A percentile compares a stretch with the other conserved stretches of the same genome.
These are phyloP conservation scores for Clavulina sp. DNA, from an alignment of 768 basidiomycete species.

Conservation along the genomic window DNA sequence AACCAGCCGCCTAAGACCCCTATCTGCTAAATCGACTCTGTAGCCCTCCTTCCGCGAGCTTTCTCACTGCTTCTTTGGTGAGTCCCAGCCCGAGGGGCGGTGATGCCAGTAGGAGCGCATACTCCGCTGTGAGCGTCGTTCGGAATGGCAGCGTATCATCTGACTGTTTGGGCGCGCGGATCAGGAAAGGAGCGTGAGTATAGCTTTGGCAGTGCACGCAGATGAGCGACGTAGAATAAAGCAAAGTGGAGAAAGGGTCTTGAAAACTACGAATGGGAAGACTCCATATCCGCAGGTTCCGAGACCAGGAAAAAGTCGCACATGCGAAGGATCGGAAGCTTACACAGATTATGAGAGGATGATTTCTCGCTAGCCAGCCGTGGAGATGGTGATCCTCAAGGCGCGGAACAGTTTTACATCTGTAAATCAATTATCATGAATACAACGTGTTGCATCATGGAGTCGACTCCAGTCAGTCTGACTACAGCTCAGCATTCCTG, in stretches of 20 bases:
- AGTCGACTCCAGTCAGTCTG: neutral
- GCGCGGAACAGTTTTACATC: neutral
- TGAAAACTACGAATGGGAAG: neutral
- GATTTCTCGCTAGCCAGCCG: slow-evolving; percentile 13
- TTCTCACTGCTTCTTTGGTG: slow-evolving; percentile 34
- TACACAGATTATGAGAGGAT: slow-evolving; percentile 67
- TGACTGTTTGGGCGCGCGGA: too few relatives aligned
- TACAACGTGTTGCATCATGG: neutral
- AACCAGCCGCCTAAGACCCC: neutral
- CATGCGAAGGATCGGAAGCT: slow-evolving; percentile 15
- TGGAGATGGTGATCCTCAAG: neutral
- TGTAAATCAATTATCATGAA: neutral
- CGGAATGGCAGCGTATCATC: slow-evolving; percentile 69
- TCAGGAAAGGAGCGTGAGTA: too few relatives aligned
- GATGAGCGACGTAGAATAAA: too few relatives aligned
- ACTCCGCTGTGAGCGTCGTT: slow-evolving; percentile 57
- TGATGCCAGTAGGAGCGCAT: slow-evolving; percentile 56
- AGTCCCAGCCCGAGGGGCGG: slow-evolving; percentile 60
- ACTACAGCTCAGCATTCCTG: neutral
- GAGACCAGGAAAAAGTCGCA: neutral
- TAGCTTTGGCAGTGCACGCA: too few relatives aligned
- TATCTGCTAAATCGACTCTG: slow-evolving; percentile 18
- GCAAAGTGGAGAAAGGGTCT: too few relatives aligned
- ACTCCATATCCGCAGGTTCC: neutral
- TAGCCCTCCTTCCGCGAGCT: slow-evolving; percentile 47